Conservation (phyloP, 2,329 filamentous ascomycete species). For the Delphinella strobiligena region DNA sequence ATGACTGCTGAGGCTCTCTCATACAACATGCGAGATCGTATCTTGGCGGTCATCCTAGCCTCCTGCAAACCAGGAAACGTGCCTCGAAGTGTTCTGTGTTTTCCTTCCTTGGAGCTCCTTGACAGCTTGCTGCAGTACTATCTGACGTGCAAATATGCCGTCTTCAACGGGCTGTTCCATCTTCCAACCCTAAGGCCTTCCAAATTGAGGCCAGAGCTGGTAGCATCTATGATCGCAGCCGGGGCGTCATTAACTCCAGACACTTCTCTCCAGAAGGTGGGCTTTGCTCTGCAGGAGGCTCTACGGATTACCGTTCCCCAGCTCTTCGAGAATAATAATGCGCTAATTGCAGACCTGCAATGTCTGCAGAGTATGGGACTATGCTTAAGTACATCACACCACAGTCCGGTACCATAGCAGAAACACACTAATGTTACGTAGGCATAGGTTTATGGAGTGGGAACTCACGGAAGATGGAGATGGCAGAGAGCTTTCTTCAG, state of each 20-base stretch:
- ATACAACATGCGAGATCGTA: conserved; percentile 40
- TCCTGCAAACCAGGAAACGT: conserved; percentile 42
- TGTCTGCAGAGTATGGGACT: conserved; percentile 40
- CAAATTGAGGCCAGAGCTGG: conserved; percentile 44
- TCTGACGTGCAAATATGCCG: conserved; percentile 26
- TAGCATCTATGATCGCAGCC: conserved; percentile 48
- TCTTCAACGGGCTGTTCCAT: conserved; percentile 48
- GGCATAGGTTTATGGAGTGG: conserved; percentile 48
- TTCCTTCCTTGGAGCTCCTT: conserved; percentile 48
- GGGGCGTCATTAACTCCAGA: conserved; percentile 49
- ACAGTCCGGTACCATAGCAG: no score
- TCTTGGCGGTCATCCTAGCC: conserved; percentile 51
- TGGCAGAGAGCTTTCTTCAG: conserved; percentile 45
- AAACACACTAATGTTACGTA: no score
- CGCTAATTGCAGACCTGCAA: conserved; percentile 38
- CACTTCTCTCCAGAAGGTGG: conserved; percentile 48
- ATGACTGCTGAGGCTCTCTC: conserved; percentile 29
- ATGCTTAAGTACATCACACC: no score
- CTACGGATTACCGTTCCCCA: conserved; percentile 27
- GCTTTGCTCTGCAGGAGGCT: conserved; percentile 39
- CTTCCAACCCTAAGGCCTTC: conserved; percentile 47
- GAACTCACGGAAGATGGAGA: conserved; percentile 47
- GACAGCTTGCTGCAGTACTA: conserved; percentile 52
- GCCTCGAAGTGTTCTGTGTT: conserved; percentile 44
- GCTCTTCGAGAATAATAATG: conserved; percentile 38